Evolutionary conservation across 192 early-diverging fungal genomes (phyloP).

Genomic region (Tieghemiomyces parasiticus): DNA sequence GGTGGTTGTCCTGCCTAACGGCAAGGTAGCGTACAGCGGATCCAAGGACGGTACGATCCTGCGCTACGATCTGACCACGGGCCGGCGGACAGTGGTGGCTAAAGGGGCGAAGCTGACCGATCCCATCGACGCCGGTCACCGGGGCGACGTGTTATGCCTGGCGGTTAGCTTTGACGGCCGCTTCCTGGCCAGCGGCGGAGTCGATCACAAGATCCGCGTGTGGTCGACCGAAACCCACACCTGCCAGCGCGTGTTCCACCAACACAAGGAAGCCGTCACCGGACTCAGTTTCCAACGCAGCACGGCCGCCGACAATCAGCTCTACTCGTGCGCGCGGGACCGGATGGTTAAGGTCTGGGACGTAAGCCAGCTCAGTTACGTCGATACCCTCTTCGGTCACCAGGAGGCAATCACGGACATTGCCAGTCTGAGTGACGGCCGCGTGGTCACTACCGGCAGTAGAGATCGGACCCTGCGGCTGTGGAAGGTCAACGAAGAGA

Average conservation of each 20-base stretch:
- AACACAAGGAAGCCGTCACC: slow-evolving; percentile 85
- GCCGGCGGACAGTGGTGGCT: neutral
- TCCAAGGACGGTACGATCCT: slow-evolving; percentile 89
- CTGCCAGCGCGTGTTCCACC: slow-evolving; percentile 58
- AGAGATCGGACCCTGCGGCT: slow-evolving; percentile 80
- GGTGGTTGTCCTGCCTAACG: slow-evolving; percentile 52
- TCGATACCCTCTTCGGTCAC: slow-evolving; percentile 97
- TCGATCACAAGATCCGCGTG: slow-evolving; percentile 79
- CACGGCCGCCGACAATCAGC: slow-evolving; percentile 38
- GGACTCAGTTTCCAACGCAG: slow-evolving; percentile 74
- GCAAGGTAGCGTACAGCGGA: slow-evolving; percentile 59
- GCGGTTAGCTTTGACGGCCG: slow-evolving; percentile 50
- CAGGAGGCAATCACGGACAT: slow-evolving; percentile 80
- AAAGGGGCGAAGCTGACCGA: slow-evolving; percentile 37
- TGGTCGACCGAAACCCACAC: slow-evolving; percentile 74
- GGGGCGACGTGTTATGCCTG: slow-evolving; percentile 55
- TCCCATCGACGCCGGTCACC: slow-evolving; percentile 33
- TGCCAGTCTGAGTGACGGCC: slow-evolving; percentile 69
- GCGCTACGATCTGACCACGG: slow-evolving; percentile 41
- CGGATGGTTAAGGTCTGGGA: slow-evolving; percentile 98
- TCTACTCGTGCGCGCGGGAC: slow-evolving; percentile 83
- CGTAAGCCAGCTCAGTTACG: slow-evolving; percentile 73
- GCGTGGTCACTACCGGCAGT: slow-evolving; percentile 78
- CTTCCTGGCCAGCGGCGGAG: slow-evolving; percentile 71
- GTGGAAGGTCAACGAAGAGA: slow-evolving; percentile 94